These are phyloP conservation scores for Diversispora eburnea DNA, from an alignment of 192 early-diverging fungal genomes.

Conservation along the genomic window DNA sequence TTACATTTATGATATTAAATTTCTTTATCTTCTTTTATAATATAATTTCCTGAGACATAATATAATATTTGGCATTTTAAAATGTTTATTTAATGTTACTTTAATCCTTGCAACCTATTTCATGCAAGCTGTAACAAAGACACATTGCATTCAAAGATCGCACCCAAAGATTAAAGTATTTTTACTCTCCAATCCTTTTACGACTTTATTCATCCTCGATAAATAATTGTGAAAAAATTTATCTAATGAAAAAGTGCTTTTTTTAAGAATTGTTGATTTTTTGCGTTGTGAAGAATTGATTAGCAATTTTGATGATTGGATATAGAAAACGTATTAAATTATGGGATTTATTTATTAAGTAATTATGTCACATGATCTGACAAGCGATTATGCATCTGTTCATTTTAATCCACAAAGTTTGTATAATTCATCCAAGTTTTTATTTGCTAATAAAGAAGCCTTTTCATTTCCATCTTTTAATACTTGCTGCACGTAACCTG, in stretches of 20 bases:
- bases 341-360: too few species aligned
- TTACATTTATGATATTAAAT: too few species aligned
- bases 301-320: too few species aligned
- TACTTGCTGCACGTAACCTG: constrained; percentile 58
- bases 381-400: too few species aligned
- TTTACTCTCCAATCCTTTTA: neutral
- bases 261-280: constrained; percentile 5
- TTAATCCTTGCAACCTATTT: constrained; percentile 4
- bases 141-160: neutral
- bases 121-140: neutral
- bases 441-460: constrained; percentile 58
- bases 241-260: constrained; percentile 10
- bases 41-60: too few species aligned
- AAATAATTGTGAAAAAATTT: constrained; percentile 1
- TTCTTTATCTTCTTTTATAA: too few species aligned
- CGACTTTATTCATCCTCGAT: constrained; percentile 14
- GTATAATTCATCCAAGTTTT: constrained; percentile 55
- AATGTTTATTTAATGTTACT: neutral
- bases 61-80: too few species aligned
- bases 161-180: constrained; percentile 4
- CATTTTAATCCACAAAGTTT: constrained; percentile 53
- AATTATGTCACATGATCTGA: too few species aligned
- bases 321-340: too few species aligned
- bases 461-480: constrained; percentile 61
- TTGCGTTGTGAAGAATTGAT: neutral